Conservation (phyloP, 768 basidiomycete genomes). For the Pleurotus salmoneostramineus region DNA sequence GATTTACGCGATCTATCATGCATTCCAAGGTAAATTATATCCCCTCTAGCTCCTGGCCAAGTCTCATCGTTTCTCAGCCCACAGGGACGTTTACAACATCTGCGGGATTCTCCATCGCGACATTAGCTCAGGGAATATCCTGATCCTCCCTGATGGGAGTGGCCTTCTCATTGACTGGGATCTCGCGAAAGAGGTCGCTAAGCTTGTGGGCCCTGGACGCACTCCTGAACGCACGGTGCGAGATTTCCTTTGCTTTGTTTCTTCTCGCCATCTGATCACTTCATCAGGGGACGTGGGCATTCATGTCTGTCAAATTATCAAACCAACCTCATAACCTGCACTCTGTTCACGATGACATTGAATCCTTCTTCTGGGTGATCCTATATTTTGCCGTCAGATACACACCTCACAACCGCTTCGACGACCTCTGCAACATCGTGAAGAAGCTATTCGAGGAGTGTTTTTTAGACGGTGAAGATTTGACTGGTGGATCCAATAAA, state of each 20-base stretch:
- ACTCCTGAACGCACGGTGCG: conserved; percentile 1
- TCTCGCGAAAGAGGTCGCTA: not conserved
- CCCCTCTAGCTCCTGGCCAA: no score
- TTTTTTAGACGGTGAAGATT: no score
- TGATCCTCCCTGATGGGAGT: not conserved
- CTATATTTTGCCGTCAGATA: conserved; percentile 12
- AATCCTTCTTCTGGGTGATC: conserved; percentile 17
- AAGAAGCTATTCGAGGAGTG: not conserved
- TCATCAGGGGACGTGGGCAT: conserved; percentile 14
- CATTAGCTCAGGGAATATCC: conserved; percentile 7
- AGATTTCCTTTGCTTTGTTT: not conserved
- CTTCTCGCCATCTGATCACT: not conserved
- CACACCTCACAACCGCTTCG: conserved; percentile 4
- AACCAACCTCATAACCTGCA: conserved; percentile 1
- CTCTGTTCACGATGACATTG: conserved; percentile 11
- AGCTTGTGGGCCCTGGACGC: not conserved
- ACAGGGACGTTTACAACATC: not conserved
- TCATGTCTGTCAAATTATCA: conserved; percentile 11
- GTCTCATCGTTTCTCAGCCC: not conserved
- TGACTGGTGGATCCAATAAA: no score
- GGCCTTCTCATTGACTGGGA: conserved; percentile 7
- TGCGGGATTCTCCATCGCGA: conserved; percentile 6
- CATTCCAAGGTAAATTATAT: no score
- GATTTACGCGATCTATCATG: no score
- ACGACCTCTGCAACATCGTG: not conserved